phyloP scores from a whole-genome alignment of 352 stramenopile genomes.

The Peronospora farinosa region DNA sequence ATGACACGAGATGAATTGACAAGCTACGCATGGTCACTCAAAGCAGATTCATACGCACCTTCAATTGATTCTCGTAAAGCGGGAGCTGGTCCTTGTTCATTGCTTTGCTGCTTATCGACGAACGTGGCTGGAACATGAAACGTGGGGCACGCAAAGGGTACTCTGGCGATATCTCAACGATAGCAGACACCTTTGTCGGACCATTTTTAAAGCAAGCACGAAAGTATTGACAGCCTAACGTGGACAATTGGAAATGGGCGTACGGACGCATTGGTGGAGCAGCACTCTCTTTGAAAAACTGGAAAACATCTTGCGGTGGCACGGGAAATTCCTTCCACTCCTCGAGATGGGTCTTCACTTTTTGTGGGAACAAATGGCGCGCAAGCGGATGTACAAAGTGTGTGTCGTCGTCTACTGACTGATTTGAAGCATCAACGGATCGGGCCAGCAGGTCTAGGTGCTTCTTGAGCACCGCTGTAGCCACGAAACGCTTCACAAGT shows the following conservation, averaged over 20 bases:
- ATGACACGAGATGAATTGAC: conserved; percentile 2
- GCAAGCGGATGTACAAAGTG: conserved; percentile 34
- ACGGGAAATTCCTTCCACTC: conserved; percentile 45
- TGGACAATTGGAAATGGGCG: conserved; percentile 24
- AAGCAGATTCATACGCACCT: conserved; percentile 31
- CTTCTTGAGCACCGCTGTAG: conserved; percentile 35
- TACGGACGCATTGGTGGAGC: conserved; percentile 9
- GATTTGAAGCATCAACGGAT: conserved; percentile 8
- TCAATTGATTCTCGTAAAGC: conserved; percentile 52
- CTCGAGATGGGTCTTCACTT: conserved; percentile 44
- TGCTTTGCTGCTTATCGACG: conserved; percentile 18
- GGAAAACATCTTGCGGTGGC: conserved; percentile 35
- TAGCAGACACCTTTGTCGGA: conserved; percentile 33
- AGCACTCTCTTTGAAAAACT: conserved; percentile 33
- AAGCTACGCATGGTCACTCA: background rate
- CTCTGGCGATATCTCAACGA: conserved; percentile 57
- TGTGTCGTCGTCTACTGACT: conserved; percentile 6
- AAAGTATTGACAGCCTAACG: conserved; percentile 48
- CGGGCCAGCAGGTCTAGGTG: conserved; percentile 43
- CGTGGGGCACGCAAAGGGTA: conserved; percentile 59
- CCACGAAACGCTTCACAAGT: conserved; percentile 49
- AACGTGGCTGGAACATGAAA: conserved; percentile 52
- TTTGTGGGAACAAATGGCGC: conserved; percentile 35
- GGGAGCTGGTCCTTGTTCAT: conserved; percentile 32
- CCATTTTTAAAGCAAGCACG: conserved; percentile 42